These are phyloP conservation scores for Cyclotella atomus DNA, from an alignment of 108 stramenopile species.

Conservation along the genomic window DNA sequence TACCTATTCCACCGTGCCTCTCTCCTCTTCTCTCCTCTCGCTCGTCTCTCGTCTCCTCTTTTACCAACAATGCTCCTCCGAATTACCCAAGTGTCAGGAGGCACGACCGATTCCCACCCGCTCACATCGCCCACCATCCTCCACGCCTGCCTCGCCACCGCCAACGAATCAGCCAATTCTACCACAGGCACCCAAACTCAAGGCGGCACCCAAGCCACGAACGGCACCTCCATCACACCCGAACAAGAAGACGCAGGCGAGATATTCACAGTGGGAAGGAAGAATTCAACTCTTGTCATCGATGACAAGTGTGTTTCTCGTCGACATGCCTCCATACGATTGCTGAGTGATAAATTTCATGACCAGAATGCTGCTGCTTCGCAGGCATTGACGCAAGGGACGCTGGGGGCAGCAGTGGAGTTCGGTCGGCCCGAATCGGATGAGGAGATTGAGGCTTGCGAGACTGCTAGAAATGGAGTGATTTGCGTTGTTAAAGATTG, in stretches of 20 bases:
- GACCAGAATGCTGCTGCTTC: background rate
- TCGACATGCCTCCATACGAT: conserved; percentile 34
- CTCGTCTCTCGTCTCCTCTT: no score
- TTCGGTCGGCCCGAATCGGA: conserved; percentile 34
- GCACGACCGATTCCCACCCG: conserved; percentile 19
- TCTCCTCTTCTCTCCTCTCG: no score
- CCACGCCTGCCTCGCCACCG: conserved; percentile 50
- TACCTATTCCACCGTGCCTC: no score
- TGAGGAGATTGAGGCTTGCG: conserved; percentile 35
- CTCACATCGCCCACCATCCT: conserved; percentile 21
- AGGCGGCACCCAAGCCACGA: background rate
- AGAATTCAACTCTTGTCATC: conserved; percentile 22
- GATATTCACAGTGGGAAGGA: conserved; percentile 44
- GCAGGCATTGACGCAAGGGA: background rate
- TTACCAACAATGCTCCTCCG: conserved; percentile 52
- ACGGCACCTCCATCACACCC: background rate
- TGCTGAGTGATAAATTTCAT: conserved; percentile 31
- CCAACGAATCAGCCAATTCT: background rate
- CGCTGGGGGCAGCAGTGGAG: conserved; percentile 16
- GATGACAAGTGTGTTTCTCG: conserved; percentile 58
- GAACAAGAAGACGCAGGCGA: conserved; percentile 17
- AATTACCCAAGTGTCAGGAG: conserved; percentile 34
- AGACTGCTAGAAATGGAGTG: conserved; percentile 22
- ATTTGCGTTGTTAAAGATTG: conserved; percentile 44
- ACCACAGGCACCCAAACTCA: background rate